A percentile compares a stretch with the other conserved stretches of the same genome.
These are phyloP conservation scores for Scedosporium dehoogii DNA, from an alignment of 2,329 filamentous ascomycete species.

Conservation along the genomic window DNA sequence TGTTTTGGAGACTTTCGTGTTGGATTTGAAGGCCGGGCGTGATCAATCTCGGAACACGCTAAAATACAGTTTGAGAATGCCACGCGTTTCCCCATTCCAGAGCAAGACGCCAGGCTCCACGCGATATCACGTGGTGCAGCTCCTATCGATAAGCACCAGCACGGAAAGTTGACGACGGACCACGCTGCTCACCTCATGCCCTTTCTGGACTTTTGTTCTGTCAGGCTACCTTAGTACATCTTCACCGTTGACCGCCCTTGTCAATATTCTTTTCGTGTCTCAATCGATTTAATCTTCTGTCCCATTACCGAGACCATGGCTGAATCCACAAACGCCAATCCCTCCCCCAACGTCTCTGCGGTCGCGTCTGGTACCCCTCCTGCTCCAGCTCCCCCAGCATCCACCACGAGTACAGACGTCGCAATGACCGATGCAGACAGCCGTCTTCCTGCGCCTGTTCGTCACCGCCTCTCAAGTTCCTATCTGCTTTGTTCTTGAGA, in stretches of 20 bases:
- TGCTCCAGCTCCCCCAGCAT: background rate
- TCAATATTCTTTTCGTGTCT: background rate
- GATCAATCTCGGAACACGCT: too few relatives aligned
- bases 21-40: too few relatives aligned
- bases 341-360: background rate
- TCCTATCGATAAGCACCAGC: background rate
- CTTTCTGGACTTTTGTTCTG: too few relatives aligned
- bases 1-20: too few relatives aligned
- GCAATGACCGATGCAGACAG: constrained; percentile 1
- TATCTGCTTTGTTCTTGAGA: background rate
- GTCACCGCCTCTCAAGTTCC: background rate
- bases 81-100: background rate
- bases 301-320: background rate
- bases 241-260: background rate
- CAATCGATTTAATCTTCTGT: too few relatives aligned
- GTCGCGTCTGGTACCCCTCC: background rate
- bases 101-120: background rate
- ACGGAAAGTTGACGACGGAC: too few relatives aligned
- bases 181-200: too few relatives aligned
- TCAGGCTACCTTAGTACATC: background rate
- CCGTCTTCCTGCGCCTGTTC: background rate
- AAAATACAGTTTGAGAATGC: too few relatives aligned
- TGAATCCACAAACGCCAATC: background rate
- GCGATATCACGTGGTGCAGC: background rate
- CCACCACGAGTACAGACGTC: background rate